Base-by-base conservation (phyloP, 805 yeast species). In the Debaryomyces prosopidis region DNA sequence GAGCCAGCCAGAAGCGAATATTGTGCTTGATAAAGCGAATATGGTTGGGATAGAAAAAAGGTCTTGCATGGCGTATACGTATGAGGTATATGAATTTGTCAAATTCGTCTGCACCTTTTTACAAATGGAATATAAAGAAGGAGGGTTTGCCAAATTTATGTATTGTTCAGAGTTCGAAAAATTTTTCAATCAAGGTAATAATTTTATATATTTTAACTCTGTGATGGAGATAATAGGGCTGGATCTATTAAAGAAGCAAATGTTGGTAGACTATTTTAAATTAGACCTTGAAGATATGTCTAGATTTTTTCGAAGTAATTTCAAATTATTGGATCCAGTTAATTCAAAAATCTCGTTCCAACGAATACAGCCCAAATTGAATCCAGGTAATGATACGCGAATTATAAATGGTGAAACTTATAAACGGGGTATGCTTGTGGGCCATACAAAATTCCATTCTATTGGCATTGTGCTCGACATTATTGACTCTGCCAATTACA, bases 181-280 rank as follows among this genome's bases (percentile, higher is more conserved):
- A 9, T 43, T 36, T 14, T 44, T 55, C 18, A 45, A 46, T 37
- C 16, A 33, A 12, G 34, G 4, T 23, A 54, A 45, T 38, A 48
- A 56, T 30, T 48, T 47, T 20, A 49, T 53, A 26, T 46, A 54
- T 39, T 51, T 53, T 27, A 50, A 45, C 9, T 40, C 53, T 3
- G 31, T 55, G 11, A 30, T 33, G 23, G 31, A 20, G 20, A 16
- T 15, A n/a, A 19, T 16, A 10, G 27, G 15, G 15, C 14, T 15
- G 8, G 18, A 31, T 16, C 4, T 14, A n/a, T 9, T 9, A 12
- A 32, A 37, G 34, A 15, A 15, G 16, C 7, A 23, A 16, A 9
- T 26, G 12, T 18, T 43, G n/a, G 20, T n/a, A 14, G 31, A 37
- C 8, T 23, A 36, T 16, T 42, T 41, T 15, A 8, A 32, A 15